A percentile compares a stretch with the other conserved stretches of the same genome.
Conservation (phyloP, 371 early-diverging fungal species). For the Actinomucor elegans region DNA sequence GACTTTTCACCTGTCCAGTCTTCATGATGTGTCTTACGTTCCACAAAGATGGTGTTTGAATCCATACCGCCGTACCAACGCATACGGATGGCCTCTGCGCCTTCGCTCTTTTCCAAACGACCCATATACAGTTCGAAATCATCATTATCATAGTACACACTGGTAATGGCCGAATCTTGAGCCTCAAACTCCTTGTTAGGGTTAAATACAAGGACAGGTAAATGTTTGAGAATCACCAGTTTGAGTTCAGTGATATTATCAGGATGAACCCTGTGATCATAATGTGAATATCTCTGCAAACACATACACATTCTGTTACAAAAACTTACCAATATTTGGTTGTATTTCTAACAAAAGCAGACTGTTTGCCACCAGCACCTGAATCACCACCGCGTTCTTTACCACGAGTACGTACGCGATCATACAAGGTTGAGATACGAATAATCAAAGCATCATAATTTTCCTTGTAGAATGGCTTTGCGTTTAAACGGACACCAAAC, state of each 20-base stretch:
- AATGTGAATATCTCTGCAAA: too few relatives aligned
- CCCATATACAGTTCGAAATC: conserved; percentile 92
- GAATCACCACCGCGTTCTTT: conserved; percentile 61
- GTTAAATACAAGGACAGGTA: conserved; percentile 96
- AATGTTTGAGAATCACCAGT: conserved; percentile 88
- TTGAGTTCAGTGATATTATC: conserved; percentile 98
- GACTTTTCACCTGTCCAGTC: conserved; percentile 98
- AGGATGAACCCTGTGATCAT: conserved; percentile 82
- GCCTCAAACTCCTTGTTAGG: conserved; percentile 73
- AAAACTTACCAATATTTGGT: conserved; percentile 90
- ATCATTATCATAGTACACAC: conserved; percentile 98
- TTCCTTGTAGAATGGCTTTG: conserved; percentile 89
- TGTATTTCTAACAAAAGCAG: conserved; percentile 84
- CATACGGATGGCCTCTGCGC: conserved; percentile 92
- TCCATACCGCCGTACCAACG: conserved; percentile 97
- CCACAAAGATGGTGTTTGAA: conserved; percentile 90
- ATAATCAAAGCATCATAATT: conserved; percentile 90
- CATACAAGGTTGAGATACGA: conserved; percentile 88
- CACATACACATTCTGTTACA: too few relatives aligned
- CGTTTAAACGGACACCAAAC: conserved; percentile 87
- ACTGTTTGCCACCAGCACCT: conserved; percentile 53
- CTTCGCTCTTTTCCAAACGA: conserved; percentile 92
- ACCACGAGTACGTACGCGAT: conserved; percentile 85
- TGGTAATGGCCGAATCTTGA: conserved; percentile 91
- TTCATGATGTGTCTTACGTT: conserved; percentile 98